Evolutionary conservation across 2,329 filamentous ascomycete genomes (phyloP).

Genomic region (Fusarium papillatum): DNA sequence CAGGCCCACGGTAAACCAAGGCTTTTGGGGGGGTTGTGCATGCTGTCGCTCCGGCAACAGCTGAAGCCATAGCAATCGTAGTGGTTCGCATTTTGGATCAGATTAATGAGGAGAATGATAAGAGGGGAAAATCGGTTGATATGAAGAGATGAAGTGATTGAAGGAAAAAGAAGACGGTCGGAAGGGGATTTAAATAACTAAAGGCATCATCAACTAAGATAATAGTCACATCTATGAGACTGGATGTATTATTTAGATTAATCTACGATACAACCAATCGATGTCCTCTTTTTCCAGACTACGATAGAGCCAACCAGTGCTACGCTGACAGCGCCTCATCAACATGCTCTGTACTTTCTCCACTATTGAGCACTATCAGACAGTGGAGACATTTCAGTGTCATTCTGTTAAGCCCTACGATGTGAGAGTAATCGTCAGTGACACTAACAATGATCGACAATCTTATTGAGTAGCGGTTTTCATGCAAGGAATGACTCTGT

Average conservation of each 20-base stretch:
- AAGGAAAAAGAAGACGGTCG: not conserved
- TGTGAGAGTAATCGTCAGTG: too few species aligned
- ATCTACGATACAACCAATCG: not conserved
- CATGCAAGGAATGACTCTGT: not conserved
- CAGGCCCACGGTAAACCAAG: constrained; percentile 40
- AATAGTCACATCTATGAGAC: not conserved
- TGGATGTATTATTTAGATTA: not conserved
- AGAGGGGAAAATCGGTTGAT: not conserved
- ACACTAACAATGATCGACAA: not conserved
- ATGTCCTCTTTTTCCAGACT: not conserved
- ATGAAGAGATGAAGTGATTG: not conserved
- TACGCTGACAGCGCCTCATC: not conserved
- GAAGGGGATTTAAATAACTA: not conserved
- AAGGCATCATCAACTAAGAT: not conserved
- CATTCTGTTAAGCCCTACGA: not conserved
- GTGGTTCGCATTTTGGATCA: not conserved
- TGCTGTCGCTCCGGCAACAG: not conserved
- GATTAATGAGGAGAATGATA: not conserved
- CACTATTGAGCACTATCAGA: not conserved
- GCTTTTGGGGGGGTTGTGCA: constrained; percentile 10
- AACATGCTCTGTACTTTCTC: not conserved
- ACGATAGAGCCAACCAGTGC: not conserved
- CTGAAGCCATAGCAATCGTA: not conserved
- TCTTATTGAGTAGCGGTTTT: not conserved
- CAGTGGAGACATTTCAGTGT: not conserved